Conservation (phyloP, 2,329 filamentous ascomycete species). For the Aspergillus carbonarius region DNA sequence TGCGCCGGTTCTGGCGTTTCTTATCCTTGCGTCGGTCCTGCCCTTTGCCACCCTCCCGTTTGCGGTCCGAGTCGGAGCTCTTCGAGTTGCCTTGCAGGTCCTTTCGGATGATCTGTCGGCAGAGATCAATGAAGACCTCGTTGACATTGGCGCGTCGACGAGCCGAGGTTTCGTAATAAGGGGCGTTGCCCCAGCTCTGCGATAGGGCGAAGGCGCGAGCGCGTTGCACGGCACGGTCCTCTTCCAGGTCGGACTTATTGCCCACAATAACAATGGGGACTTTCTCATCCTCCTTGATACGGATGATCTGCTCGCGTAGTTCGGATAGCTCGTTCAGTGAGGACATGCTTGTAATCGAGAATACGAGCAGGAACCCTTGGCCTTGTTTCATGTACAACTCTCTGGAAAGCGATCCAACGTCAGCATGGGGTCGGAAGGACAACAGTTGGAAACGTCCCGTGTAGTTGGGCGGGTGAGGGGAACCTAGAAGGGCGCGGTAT, state of each 20-base stretch:
- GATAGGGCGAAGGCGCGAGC: slow-evolving; percentile 79
- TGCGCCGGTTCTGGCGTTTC: slow-evolving; percentile 31
- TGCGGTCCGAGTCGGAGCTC: slow-evolving; percentile 29
- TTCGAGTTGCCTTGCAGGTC: slow-evolving; percentile 50
- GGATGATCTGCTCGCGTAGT: slow-evolving; percentile 83
- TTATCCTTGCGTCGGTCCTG: slow-evolving; percentile 37
- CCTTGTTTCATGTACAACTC: slow-evolving; percentile 93
- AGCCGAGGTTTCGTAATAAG: slow-evolving; percentile 88
- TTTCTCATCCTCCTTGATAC: slow-evolving; percentile 84
- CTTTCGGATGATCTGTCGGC: slow-evolving; percentile 76
- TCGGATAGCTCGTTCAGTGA: slow-evolving; percentile 80
- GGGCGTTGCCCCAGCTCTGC: slow-evolving; percentile 81
- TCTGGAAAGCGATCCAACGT: slow-evolving; percentile 40
- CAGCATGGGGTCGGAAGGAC: background rate
- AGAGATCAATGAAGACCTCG: slow-evolving; percentile 83
- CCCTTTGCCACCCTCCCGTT: slow-evolving; percentile 35
- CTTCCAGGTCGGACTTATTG: slow-evolving; percentile 88
- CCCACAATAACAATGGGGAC: slow-evolving; percentile 87
- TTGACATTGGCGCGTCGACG: slow-evolving; percentile 82
- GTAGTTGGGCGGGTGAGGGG: background rate
- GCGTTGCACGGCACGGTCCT: slow-evolving; percentile 75
- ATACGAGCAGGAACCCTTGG: slow-evolving; percentile 87
- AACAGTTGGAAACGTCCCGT: background rate
- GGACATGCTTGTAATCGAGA: slow-evolving; percentile 82
- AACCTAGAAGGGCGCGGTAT: background rate